Conservation (phyloP, 192 early-diverging fungal species). For the Anaeromyces robustus region DNA sequence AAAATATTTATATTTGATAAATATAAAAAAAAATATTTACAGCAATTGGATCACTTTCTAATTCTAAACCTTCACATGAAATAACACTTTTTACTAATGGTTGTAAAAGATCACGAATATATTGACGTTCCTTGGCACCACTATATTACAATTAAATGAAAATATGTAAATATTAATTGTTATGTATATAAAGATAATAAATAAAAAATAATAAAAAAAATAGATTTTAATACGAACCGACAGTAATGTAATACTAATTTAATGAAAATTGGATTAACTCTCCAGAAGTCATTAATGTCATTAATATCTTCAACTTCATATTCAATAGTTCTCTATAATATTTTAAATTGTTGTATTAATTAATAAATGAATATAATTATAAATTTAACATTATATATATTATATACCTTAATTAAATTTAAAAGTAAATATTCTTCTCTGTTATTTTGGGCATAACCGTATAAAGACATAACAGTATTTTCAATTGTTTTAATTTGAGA, state of each 20-base stretch:
- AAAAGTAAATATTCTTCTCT: conserved; percentile 93
- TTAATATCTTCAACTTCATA: conserved; percentile 76
- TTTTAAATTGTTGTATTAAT: too few relatives aligned
- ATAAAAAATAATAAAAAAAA: too few relatives aligned
- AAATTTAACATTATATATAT: background rate
- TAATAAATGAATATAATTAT: conserved; percentile 7
- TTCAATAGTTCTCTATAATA: conserved; percentile 39
- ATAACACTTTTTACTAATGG: conserved; percentile 70
- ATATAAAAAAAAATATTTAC: background rate
- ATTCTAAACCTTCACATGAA: conserved; percentile 56
- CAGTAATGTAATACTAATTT: conserved; percentile 91
- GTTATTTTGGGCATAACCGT: conserved; percentile 91
- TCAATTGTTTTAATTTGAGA: conserved; percentile 54
- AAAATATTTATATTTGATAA: background rate
- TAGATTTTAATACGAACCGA: conserved; percentile 36
- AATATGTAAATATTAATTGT: too few relatives aligned
- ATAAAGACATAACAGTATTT: conserved; percentile 76
- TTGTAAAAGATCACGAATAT: conserved; percentile 66
- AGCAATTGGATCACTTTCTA: conserved; percentile 70
- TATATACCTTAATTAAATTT: conserved; percentile 70
- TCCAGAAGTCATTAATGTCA: conserved; percentile 76
- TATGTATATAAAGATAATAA: too few relatives aligned
- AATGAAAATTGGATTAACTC: conserved; percentile 93
- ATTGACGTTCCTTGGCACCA: conserved; percentile 88
- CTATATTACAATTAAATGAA: too few relatives aligned